Evolutionary conservation across 805 yeast species (phyloP).

Genomic region (Candida easanensis): DNA sequence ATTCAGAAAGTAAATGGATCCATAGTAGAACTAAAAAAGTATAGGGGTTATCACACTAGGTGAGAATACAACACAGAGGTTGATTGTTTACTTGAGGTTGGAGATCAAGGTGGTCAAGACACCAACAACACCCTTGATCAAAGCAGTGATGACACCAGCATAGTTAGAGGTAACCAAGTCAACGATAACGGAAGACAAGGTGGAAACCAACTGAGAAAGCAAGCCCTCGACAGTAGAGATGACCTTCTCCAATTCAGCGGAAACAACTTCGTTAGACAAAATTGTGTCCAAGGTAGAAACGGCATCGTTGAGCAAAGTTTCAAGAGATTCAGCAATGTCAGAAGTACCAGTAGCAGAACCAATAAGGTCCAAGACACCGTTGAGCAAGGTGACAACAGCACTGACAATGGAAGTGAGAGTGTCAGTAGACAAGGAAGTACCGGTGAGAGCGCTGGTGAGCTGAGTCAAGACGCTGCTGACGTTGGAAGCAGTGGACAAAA

Average conservation of each 20-base stretch:
- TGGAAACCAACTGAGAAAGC: slow-evolving; percentile 7
- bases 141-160: slow-evolving; percentile 16
- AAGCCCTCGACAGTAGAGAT: slow-evolving; percentile 1
- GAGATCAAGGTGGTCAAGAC: slow-evolving; percentile 9
- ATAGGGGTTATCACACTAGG: no score
- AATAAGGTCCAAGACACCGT: slow-evolving; percentile 12
- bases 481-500: slow-evolving; percentile 3
- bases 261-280: slow-evolving; percentile 5
- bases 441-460: slow-evolving; percentile 5
- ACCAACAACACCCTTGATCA: slow-evolving; percentile 12
- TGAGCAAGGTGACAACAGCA: slow-evolving; percentile 7
- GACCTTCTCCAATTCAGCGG: slow-evolving; percentile 2
- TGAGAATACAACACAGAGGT: no score
- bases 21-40: no score
- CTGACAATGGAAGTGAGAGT: slow-evolving; percentile 2
- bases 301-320: slow-evolving; percentile 9
- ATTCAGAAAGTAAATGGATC: no score
- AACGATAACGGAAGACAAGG: slow-evolving; percentile 4
- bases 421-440: slow-evolving; percentile 11
- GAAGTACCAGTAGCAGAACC: slow-evolving; percentile 11
- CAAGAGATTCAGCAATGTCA: slow-evolving; percentile 11
- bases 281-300: slow-evolving; percentile 11
- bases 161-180: slow-evolving; percentile 15
- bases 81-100: neutral
- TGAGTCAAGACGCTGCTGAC: slow-evolving; percentile 3